phyloP scores from a whole-genome alignment of 257 asterid genomes.

The Voacanga thouarsii region DNA sequence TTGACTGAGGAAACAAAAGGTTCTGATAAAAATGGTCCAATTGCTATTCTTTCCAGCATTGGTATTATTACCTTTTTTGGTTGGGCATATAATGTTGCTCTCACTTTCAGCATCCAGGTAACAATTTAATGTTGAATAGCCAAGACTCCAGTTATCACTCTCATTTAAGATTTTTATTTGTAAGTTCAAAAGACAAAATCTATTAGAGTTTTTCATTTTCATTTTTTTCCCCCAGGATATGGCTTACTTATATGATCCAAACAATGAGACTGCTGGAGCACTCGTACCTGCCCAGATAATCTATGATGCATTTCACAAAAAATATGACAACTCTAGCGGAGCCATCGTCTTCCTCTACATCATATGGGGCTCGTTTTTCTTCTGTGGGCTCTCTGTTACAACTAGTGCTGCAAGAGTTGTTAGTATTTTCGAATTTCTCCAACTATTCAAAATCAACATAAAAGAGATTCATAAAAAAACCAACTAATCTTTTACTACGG shows the following conservation, averaged over 20 bases:
- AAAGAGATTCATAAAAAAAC: no score
- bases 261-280: conserved; percentile 41
- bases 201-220: no score
- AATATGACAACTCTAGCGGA: conserved; percentile 27
- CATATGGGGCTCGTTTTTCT: conserved; percentile 51
- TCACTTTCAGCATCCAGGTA: conserved; percentile 54
- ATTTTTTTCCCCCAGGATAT: no score
- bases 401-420: conserved; percentile 47
- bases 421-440: no score
- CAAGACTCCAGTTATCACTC: no score
- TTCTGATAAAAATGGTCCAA: conserved; percentile 47
- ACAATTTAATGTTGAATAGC: no score
- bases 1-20: conserved; percentile 51
- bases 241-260: conserved; percentile 19
- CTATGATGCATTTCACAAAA: conserved; percentile 42
- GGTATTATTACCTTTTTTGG: conserved; percentile 42
- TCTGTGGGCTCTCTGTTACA: conserved; percentile 43
- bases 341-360: conserved; percentile 31
- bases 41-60: conserved; percentile 45
- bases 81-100: conserved; percentile 46
- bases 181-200: no score
- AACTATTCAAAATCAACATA: no score
- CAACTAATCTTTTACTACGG: no score
- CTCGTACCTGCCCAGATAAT: conserved; percentile 47
- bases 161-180: no score